Conservation (phyloP, 352 stramenopile species). For the Globisporangium middletonii region DNA sequence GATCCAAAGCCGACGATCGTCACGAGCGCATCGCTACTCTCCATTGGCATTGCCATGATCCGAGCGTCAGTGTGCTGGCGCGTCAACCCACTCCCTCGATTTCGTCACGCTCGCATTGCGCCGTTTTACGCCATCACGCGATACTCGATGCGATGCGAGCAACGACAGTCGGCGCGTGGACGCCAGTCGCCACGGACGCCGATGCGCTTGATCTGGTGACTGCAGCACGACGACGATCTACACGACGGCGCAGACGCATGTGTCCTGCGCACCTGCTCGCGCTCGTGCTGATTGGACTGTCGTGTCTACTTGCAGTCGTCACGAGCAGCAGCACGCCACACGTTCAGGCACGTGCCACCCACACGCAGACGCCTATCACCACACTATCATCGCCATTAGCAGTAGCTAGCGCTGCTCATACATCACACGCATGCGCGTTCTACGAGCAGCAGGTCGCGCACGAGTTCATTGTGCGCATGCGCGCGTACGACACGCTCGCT, state of each 20-base stretch:
- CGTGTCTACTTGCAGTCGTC: neutral
- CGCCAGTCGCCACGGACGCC: too few relatives aligned
- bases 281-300: neutral
- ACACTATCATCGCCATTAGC: neutral
- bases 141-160: neutral
- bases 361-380: neutral
- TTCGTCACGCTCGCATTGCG: neutral
- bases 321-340: neutral
- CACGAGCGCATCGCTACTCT: constrained; percentile 18
- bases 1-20: constrained; percentile 91
- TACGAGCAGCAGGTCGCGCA: constrained; percentile 24
- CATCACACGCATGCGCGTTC: constrained; percentile 22
- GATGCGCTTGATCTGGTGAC: too few relatives aligned
- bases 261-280: neutral
- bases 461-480: constrained; percentile 37
- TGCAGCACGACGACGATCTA: too few relatives aligned
- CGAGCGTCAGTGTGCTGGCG: neutral
- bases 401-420: neutral
- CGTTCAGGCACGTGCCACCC: neutral
- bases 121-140: neutral
- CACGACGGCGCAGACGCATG: neutral
- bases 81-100: neutral
- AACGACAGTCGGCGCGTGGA: too few relatives aligned
- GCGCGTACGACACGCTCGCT: constrained; percentile 20
- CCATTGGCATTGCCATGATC: neutral